phyloP scores from a whole-genome alignment of 2,329 filamentous ascomycete species.

The Colletotrichum scovillei region DNA sequence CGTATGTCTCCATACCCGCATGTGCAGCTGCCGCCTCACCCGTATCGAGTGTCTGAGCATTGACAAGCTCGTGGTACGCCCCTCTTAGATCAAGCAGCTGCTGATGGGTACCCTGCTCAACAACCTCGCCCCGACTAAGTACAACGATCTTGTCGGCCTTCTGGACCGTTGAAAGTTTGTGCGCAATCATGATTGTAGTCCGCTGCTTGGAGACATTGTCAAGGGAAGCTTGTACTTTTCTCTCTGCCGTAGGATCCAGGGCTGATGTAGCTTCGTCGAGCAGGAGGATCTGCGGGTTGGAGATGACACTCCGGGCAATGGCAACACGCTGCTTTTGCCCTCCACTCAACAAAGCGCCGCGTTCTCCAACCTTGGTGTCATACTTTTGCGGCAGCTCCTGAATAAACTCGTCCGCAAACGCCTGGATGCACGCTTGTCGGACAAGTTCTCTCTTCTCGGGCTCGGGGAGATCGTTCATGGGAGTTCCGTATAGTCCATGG shows the following conservation, averaged over 20 bases:
- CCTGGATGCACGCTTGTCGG: conserved; percentile 59
- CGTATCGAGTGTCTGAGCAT: conserved; percentile 34
- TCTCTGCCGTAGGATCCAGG: conserved; percentile 47
- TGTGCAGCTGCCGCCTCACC: neutral
- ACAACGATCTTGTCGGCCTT: conserved; percentile 73
- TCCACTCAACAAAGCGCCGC: conserved; percentile 69
- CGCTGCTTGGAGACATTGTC: conserved; percentile 61
- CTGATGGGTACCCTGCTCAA: conserved; percentile 70
- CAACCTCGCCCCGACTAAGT: conserved; percentile 63
- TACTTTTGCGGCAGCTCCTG: conserved; percentile 61
- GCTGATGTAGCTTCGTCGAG: conserved; percentile 72
- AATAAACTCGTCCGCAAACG: conserved; percentile 65
- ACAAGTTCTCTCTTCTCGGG: conserved; percentile 54
- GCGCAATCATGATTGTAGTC: conserved; percentile 73
- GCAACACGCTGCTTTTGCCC: conserved; percentile 72
- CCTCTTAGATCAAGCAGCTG: conserved; percentile 53
- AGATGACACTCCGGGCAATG: conserved; percentile 71
- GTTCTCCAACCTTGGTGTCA: conserved; percentile 66
- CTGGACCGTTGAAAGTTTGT: conserved; percentile 64
- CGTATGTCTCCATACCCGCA: neutral
- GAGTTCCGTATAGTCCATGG: conserved; percentile 53
- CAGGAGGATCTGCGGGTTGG: conserved; percentile 71
- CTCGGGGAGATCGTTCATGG: conserved; percentile 49
- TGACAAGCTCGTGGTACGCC: conserved; percentile 37
- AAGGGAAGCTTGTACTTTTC: conserved; percentile 57